Evolutionary conservation across 208 protist species (phyloP).

Genomic region (Kentomonas sorsogonicus): DNA sequence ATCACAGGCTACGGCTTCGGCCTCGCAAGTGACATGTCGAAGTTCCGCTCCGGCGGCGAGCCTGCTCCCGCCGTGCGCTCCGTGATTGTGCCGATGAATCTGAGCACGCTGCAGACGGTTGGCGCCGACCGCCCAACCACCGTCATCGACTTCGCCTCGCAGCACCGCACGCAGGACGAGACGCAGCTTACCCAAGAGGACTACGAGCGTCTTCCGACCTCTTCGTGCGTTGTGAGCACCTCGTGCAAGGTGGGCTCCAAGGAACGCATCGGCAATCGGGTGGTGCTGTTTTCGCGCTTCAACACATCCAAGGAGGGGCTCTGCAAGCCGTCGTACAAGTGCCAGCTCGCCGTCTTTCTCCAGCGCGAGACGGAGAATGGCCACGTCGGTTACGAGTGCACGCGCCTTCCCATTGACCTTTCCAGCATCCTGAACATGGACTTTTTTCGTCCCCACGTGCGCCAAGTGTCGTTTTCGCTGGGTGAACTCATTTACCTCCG

Average conservation of each 20-base stretch:
- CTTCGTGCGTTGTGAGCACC: constrained; percentile 51
- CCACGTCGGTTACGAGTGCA: constrained; percentile 21
- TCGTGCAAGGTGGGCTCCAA: constrained; percentile 23
- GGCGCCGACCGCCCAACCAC: background rate
- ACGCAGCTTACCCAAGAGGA: constrained; percentile 32
- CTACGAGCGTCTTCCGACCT: constrained; percentile 39
- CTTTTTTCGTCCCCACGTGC: constrained; percentile 29
- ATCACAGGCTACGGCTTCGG: constrained; percentile 50
- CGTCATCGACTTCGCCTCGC: constrained; percentile 43
- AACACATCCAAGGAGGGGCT: constrained; percentile 57
- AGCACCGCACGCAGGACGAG: constrained; percentile 38
- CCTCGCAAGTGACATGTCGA: constrained; percentile 44
- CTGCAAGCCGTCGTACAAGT: constrained; percentile 73
- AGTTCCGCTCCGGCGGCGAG: background rate
- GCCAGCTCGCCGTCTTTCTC: constrained; percentile 38
- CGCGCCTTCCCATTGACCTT: constrained; percentile 30
- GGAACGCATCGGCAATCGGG: constrained; percentile 39
- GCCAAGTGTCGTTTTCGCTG: constrained; percentile 35
- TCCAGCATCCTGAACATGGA: constrained; percentile 54
- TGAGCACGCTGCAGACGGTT: background rate
- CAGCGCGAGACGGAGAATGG: constrained; percentile 28
- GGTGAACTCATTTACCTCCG: constrained; percentile 58
- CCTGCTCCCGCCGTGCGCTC: constrained; percentile 9
- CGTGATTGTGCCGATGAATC: constrained; percentile 5
- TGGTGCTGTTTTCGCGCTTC: constrained; percentile 52